These are phyloP conservation scores for Colletotrichum sp. DNA, from an alignment of 2,329 filamentous ascomycete genomes.

Conservation along the genomic window DNA sequence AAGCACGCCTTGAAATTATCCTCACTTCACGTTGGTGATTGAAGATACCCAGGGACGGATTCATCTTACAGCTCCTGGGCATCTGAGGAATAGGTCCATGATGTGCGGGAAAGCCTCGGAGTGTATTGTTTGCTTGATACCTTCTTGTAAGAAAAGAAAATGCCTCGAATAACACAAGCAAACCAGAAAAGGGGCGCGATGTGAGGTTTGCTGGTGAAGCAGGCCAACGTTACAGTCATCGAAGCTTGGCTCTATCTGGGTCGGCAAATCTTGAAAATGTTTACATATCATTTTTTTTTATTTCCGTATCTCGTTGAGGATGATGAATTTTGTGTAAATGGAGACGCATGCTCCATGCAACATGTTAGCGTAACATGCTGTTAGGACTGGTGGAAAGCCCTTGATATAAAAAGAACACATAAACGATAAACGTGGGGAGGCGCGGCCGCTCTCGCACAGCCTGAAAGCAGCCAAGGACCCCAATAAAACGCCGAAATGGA, in stretches of 20 bases:
- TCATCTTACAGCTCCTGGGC: neutral
- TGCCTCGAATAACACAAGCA: neutral
- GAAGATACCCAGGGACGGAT: neutral
- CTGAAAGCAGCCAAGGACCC: neutral
- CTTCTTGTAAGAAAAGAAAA: neutral
- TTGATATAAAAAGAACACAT: neutral
- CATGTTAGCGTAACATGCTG: neutral
- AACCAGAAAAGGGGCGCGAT: neutral
- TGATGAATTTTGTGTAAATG: neutral
- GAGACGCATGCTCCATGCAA: neutral
- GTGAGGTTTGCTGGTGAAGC: neutral
- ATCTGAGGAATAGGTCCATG: neutral
- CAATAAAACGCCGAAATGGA: conserved; percentile 7
- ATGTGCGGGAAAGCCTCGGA: neutral
- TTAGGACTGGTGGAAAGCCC: neutral
- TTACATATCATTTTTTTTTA: neutral
- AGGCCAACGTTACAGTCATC: neutral
- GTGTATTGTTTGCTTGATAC: neutral
- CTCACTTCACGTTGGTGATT: neutral
- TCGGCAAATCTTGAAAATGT: neutral
- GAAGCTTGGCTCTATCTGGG: neutral
- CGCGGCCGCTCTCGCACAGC: neutral
- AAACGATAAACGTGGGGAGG: neutral
- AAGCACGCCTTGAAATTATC: neutral
- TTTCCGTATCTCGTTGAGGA: neutral